Evolutionary conservation across 257 asterid species (phyloP).

Genomic region (Nicotiana noctiflora): DNA sequence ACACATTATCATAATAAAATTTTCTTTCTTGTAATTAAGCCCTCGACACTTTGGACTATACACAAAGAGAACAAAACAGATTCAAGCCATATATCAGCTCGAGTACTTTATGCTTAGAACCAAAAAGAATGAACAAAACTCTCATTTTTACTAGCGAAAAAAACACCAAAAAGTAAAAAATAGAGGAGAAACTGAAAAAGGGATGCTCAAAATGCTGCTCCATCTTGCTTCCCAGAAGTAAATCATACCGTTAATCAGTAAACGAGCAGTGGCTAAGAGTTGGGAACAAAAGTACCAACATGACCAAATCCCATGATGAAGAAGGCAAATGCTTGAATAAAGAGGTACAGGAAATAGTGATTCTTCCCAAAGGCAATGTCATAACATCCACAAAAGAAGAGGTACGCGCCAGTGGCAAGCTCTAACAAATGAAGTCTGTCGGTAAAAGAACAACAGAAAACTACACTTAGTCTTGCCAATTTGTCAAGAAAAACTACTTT

Average conservation of each 20-base stretch:
- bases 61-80: conserved; percentile 24
- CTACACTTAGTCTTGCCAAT: too few relatives aligned
- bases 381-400: conserved; percentile 71
- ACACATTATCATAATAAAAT: not conserved
- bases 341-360: conserved; percentile 54
- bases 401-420: conserved; percentile 49
- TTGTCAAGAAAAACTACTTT: too few relatives aligned
- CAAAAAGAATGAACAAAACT: conserved; percentile 31
- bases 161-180: not conserved
- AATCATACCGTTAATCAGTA: not conserved
- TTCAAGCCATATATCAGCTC: conserved; percentile 32
- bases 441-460: not conserved
- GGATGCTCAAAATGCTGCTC: conserved; percentile 7
- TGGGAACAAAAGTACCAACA: conserved; percentile 65
- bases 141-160: conserved; percentile 32
- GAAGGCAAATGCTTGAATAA: conserved; percentile 59
- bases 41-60: conserved; percentile 19
- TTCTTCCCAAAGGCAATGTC: conserved; percentile 56
- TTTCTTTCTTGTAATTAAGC: not conserved
- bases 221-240: not conserved
- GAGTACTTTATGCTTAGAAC: conserved; percentile 40
- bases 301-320: conserved; percentile 68
- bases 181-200: conserved; percentile 14
- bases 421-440: conserved; percentile 59
- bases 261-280: conserved; percentile 20